A percentile compares a stretch with the other conserved stretches of the same genome.
Evolutionary conservation across 805 yeast species (phyloP).

Genomic region (Metschnikowia henanensis): DNA sequence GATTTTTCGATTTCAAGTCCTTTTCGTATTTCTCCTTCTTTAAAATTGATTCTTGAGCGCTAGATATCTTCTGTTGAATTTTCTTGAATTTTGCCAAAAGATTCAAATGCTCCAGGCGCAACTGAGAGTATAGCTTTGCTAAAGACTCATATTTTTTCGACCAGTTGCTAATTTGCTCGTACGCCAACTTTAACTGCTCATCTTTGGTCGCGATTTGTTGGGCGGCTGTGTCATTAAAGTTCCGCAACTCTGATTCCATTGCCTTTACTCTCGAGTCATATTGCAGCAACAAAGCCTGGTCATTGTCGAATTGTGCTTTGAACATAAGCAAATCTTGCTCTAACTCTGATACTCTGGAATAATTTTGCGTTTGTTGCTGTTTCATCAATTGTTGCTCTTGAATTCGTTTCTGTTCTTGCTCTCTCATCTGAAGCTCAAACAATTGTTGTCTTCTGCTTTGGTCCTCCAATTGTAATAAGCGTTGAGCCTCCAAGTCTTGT

Average conservation of each 20-base stretch:
- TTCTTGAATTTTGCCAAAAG: conserved; percentile 75
- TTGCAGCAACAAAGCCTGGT: conserved; percentile 79
- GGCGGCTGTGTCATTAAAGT: conserved; percentile 61
- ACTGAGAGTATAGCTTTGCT: conserved; percentile 86
- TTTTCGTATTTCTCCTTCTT: conserved; percentile 80
- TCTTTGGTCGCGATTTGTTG: conserved; percentile 77
- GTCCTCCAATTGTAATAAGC: conserved; percentile 63
- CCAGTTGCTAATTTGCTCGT: conserved; percentile 79
- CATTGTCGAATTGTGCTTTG: conserved; percentile 81
- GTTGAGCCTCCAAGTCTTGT: conserved; percentile 63
- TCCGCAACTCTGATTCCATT: conserved; percentile 69
- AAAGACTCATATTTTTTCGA: conserved; percentile 83
- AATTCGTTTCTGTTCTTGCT: conserved; percentile 66
- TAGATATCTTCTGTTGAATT: conserved; percentile 80
- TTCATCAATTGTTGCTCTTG: conserved; percentile 65
- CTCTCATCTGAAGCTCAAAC: conserved; percentile 73
- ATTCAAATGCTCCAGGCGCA: conserved; percentile 88
- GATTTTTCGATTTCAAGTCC: conserved; percentile 80
- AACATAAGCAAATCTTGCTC: conserved; percentile 78
- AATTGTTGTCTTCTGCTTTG: conserved; percentile 71
- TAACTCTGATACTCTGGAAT: conserved; percentile 75
- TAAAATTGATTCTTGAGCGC: conserved; percentile 87
- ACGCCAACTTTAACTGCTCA: conserved; percentile 63
- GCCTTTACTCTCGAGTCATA: conserved; percentile 84
- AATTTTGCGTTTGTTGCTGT: conserved; percentile 70